Base-by-base conservation (phyloP, 108 stramenopile species). In the Pseudonitzschia multistriata region DNA sequence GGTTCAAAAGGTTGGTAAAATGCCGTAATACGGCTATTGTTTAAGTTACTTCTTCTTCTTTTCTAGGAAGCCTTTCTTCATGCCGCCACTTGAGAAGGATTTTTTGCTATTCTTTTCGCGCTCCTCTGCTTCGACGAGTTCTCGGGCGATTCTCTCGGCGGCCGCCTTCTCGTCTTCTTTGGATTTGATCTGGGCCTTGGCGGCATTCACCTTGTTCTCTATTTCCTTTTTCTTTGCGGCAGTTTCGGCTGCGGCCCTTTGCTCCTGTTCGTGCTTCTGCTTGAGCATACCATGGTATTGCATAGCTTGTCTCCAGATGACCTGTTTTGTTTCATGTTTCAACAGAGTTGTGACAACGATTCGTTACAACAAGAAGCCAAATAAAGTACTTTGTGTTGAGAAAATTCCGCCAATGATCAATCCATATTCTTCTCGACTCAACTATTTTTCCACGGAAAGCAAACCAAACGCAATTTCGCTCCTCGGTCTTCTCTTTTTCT, bases 271-370 rank as follows among this genome's bases (percentile, higher is more conserved):
- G 34, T 91, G 85, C 72, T 82, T 84, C 56, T 95, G 83, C 64
- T 92, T 92, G 39, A 95, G 77, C 94, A 95, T 92, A 64, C 83
- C 69, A 55, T 92, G 90, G 62, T 95, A 95, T 84, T 95, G 91
- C 88, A 92, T 91, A 11, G 94, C 94, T 77, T 95, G 94, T 73
- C 90, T 83, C 94, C 94, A 95, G 67, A 95, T 91, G 31, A 83
- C 86, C 83, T 87, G 37, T n/a, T n/a, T n/a, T n/a, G n/a, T n/a
- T n/a, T n/a, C n/a, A n/a, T n/a, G n/a, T n/a, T n/a, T n/a, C n/a
- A n/a, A n/a, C n/a, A n/a, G n/a, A n/a, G n/a, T n/a, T n/a, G n/a
- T n/a, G n/a, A n/a, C n/a, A n/a, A n/a, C n/a, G n/a, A n/a, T n/a
- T n/a, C n/a, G n/a, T n/a, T n/a, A n/a, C n/a, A n/a, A n/a, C n/a